These are phyloP conservation scores for Picochlorum sp. DNA, from an alignment of 139 green algal species.

Conservation along the genomic window DNA sequence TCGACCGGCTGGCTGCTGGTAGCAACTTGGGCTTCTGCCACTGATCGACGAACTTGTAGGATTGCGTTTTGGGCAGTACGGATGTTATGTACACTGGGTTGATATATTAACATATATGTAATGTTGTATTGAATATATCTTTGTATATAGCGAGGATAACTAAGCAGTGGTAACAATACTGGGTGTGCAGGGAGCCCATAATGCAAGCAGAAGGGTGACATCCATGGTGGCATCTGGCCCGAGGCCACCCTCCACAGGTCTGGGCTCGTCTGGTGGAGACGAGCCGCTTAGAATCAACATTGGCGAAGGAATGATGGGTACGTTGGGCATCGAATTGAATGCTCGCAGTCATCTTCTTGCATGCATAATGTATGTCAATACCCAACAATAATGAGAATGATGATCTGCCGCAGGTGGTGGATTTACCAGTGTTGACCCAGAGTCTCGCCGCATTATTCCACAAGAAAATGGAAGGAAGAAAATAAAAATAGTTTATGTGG, in stretches of 20 bases:
- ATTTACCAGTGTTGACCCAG: conserved; percentile 88
- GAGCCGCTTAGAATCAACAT: conserved; percentile 28
- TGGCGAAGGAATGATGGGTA: conserved; percentile 35
- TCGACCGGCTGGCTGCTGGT: too few species aligned
- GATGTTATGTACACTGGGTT: too few species aligned
- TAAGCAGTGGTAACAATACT: too few species aligned
- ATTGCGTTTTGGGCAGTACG: too few species aligned
- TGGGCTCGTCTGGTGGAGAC: background rate
- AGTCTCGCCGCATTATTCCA: conserved; percentile 70
- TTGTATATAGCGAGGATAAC: too few species aligned
- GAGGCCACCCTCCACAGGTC: background rate
- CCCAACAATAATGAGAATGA: too few species aligned
- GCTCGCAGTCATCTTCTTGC: background rate
- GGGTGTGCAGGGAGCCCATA: background rate
- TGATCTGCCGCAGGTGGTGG: conserved; percentile 60
- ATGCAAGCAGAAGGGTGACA: conserved; percentile 20
- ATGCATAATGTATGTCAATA: background rate
- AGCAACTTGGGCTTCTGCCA: too few species aligned
- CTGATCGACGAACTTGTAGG: too few species aligned
- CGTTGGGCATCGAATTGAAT: background rate
- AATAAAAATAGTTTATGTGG: conserved; percentile 94
- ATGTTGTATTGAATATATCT: too few species aligned
- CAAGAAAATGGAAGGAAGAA: conserved; percentile 43
- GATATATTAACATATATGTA: too few species aligned
- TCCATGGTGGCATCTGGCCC: conserved; percentile 19